Base-by-base conservation (phyloP, 1,139 yeast species). In the Suhomyces bokatorum region DNA sequence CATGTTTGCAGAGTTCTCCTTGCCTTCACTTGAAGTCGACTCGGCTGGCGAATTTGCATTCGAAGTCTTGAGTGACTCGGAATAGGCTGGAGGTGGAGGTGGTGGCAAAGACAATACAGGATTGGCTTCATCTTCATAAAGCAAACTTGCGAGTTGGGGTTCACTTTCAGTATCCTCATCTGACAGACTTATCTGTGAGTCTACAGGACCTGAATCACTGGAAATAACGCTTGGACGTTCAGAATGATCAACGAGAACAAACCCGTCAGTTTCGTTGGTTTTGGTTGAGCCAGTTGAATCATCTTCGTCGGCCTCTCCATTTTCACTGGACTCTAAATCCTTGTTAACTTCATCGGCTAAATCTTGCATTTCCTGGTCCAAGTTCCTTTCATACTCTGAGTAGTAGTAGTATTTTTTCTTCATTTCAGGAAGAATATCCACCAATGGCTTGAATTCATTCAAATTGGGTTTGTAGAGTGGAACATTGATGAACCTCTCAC, bases 361-460 rank as follows among this genome's bases (percentile, higher is more conserved):
- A 12, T 53, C 57, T 22, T 54, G 55, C 54, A 56, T 50, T 35
- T 56, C 59, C 39, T 53, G 50, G 35, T 59, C 59, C 16, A 51
- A 43, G 14, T 49, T 40, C 22, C 42, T 50, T 17, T 51, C 47
- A 38, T 48, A 57, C 12, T 56, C 59, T 22, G 64, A 59, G 45
- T 66, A 66, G 47, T 69, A 70, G 47, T 69, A 70, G 45, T 57
- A 68, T 14, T 60, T 61, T 26, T 60, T 59, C 45, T 70, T 70
- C 24, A 51, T 35, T 14, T 60, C 65, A 1, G 70, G 65, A 20
- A 70, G 57, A 37, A 58, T 54, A 24, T 60, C 62, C 2, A 68
- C 59, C 49, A 72, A 59, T 0, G 52, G 51, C 3, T 63, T 58
- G 37, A 69, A 62, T 15, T 59, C 62, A 15, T 50, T 53, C 32